phyloP scores from a whole-genome alignment of 2,329 filamentous ascomycete species.

The Colletotrichum zoysiae region DNA sequence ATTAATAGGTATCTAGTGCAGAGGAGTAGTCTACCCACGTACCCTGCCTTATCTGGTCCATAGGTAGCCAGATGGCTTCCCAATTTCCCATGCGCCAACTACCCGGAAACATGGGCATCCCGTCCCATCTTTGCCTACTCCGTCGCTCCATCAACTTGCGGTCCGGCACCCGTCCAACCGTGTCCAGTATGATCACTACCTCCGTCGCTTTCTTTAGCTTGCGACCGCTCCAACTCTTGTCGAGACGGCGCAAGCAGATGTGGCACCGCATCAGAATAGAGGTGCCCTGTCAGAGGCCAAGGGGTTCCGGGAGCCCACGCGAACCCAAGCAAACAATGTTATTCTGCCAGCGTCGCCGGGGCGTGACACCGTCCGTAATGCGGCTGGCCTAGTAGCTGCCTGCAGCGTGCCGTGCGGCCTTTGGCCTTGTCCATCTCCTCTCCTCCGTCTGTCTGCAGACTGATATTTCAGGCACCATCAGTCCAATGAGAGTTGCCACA shows the following conservation, averaged over 20 bases:
- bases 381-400: conserved; percentile 33
- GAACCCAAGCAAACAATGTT: conserved; percentile 24
- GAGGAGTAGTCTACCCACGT: not conserved
- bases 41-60: not conserved
- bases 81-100: conserved; percentile 22
- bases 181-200: conserved; percentile 1
- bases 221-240: conserved; percentile 1
- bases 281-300: not conserved
- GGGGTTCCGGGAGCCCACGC: conserved; percentile 10
- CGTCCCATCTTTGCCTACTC: conserved; percentile 21
- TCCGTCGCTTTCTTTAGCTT: not conserved
- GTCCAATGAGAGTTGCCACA: not conserved
- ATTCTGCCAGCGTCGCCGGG: not conserved
- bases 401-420: conserved; percentile 28
- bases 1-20: not conserved
- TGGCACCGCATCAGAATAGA: not conserved
- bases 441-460: not conserved
- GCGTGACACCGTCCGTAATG: conserved; percentile 16
- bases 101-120: conserved; percentile 27
- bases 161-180: not conserved
- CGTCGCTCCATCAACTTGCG: conserved; percentile 2
- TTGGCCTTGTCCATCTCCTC: not conserved
- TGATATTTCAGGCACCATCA: not conserved
- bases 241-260: conserved; percentile 22
- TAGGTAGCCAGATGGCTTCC: not conserved